Evolutionary conservation across 768 basidiomycete genomes (phyloP).

Genomic region (Russula compacta): DNA sequence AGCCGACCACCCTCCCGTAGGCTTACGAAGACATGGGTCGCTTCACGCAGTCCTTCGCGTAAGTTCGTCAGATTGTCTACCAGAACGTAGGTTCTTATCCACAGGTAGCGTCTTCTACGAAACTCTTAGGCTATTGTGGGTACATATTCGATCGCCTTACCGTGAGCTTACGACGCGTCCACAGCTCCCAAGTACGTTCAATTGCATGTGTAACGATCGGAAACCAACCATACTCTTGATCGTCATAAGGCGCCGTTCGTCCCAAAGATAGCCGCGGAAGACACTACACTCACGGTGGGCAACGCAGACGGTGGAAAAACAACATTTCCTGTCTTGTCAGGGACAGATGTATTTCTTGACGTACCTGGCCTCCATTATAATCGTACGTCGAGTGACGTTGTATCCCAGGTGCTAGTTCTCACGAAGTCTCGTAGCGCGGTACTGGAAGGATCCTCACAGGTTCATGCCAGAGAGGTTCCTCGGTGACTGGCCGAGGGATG

Average conservation of each 20-base stretch:
- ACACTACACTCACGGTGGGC: constrained; percentile 33
- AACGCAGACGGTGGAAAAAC: constrained; percentile 32
- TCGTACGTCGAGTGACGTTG: constrained; percentile 26
- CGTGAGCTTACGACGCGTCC: background rate
- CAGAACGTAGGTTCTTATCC: background rate
- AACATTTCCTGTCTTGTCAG: constrained; percentile 36
- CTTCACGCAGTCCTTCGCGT: constrained; percentile 20
- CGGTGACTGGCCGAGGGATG: constrained; percentile 27
- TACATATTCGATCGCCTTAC: background rate
- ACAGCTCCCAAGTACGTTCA: constrained; percentile 9
- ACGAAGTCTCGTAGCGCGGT: constrained; percentile 33
- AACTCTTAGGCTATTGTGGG: constrained; percentile 36
- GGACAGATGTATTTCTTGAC: constrained; percentile 31
- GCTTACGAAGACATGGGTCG: constrained; percentile 21
- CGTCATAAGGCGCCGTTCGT: constrained; percentile 35
- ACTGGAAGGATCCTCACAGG: constrained; percentile 44
- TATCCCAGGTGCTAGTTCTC: background rate
- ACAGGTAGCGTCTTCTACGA: constrained; percentile 38
- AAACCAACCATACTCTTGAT: background rate
- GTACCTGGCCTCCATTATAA: constrained; percentile 41
- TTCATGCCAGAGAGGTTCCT: constrained; percentile 36
- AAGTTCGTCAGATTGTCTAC: background rate
- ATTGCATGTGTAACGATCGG: background rate
- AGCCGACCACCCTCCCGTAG: background rate
- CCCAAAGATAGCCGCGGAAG: constrained; percentile 39